Conservation (phyloP, 768 basidiomycete genomes). For the Boletus pseudopeckii region DNA sequence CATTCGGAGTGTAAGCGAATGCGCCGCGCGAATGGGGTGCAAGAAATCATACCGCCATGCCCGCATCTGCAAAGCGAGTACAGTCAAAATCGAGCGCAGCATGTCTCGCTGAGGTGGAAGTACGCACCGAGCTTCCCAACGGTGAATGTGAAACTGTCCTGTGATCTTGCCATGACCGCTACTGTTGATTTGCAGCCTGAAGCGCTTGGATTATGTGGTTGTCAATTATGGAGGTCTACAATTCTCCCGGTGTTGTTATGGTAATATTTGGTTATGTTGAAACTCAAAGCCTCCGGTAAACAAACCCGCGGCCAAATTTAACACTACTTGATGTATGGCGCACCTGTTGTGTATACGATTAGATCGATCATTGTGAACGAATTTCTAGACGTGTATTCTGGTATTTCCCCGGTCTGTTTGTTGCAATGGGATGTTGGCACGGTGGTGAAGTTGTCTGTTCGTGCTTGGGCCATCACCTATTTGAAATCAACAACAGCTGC, state of each 20-base stretch:
- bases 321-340: not conserved
- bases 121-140: conserved; percentile 89
- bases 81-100: conserved; percentile 10
- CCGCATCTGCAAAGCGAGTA: conserved; percentile 62
- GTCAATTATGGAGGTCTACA: not conserved
- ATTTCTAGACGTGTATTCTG: not conserved
- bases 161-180: conserved; percentile 34
- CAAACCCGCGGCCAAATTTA: too few relatives aligned
- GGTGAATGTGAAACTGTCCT: conserved; percentile 84
- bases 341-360: not conserved
- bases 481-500: not conserved
- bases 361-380: not conserved
- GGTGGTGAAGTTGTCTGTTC: not conserved
- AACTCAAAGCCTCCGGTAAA: conserved; percentile 22
- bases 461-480: not conserved
- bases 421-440: not conserved
- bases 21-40: not conserved
- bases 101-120: not conserved
- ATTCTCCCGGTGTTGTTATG: conserved; percentile 17
- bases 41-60: conserved; percentile 72
- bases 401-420: not conserved
- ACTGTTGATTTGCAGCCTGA: not conserved
- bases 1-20: conserved; percentile 1
- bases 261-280: conserved; percentile 24
- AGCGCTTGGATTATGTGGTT: conserved; percentile 4